Evolutionary conservation across 2,329 filamentous ascomycete species (phyloP), one percentile per base, ranked within the genome.

Genomic region (Amylocarpus encephaloides): DNA sequence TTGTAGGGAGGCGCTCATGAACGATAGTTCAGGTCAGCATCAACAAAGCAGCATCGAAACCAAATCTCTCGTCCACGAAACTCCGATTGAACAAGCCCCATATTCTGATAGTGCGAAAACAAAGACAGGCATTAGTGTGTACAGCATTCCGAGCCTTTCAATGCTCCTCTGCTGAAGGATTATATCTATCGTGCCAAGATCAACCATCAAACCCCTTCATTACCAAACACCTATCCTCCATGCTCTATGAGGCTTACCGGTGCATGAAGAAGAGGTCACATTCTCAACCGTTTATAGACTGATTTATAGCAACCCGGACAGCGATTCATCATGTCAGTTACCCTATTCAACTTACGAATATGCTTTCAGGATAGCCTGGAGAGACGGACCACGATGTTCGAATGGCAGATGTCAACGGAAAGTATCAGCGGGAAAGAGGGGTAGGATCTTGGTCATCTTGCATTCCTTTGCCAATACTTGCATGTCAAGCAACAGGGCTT

Each of bases 201-300:
- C 57, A 66, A 64, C 22, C 52, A 58, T 49, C 54, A 62, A 52
- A 66, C 65, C 71, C 62, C 62, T 71, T 71, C 66, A 82, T 83
- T 83, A 84, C 80, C 80, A 84, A 83, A 80, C 79, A 82, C 75
- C 70, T 69, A 68, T 71, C 70, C 70, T 73, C 61, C 56, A 58
- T 59, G 48, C 64, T 68, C 70, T 62, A 68, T 77, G 70, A 69
- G 75, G 73, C 34, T 69, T 41, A 71, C 70, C 67, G 72, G 77
- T 82, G 79, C 77, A 83, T 83, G 79, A 75, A 82, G 77, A 76
- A 69, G 71, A 77, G 59, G 75, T 43, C 47, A 49, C 47, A 49
- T 71, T 68, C 81, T 29, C 22, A 26, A 26, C 7, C 22, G 4
- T 4, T 26, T 26, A 26, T 7, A 26, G 4, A 26, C 22, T 26